These are phyloP conservation scores for Paramecium bursaria DNA, from an alignment of 73 alveolate genomes.

Conservation along the genomic window DNA sequence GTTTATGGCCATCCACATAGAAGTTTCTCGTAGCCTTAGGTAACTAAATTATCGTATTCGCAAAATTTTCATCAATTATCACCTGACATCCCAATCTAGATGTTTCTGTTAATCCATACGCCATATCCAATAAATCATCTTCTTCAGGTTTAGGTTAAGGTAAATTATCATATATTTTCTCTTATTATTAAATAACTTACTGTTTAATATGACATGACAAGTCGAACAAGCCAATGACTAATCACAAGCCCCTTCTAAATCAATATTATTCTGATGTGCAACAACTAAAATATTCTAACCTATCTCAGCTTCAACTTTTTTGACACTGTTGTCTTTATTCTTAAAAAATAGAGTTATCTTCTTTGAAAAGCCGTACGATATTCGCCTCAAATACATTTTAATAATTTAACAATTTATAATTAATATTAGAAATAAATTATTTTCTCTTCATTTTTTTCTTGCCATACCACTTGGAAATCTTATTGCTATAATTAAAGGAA, in stretches of 20 bases:
- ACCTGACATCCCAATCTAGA: constrained; percentile 90
- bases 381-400: no score
- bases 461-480: no score
- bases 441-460: no score
- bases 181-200: neutral
- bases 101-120: constrained; percentile 89
- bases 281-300: constrained; percentile 82
- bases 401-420: no score
- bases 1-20: constrained; percentile 83
- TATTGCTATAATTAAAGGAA: no score
- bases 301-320: constrained; percentile 73
- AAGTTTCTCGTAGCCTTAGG: constrained; percentile 83
- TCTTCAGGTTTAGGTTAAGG: constrained; percentile 81
- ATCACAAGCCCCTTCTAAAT: constrained; percentile 92
- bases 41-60: constrained; percentile 74
- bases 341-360: constrained; percentile 41
- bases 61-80: constrained; percentile 74
- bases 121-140: constrained; percentile 89
- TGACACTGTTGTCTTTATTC: constrained; percentile 72
- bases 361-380: no score
- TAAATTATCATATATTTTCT: constrained; percentile 75
- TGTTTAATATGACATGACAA: constrained; percentile 83
- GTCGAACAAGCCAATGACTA: constrained; percentile 89
- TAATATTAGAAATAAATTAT: no score
- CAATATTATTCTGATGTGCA: constrained; percentile 82